These are phyloP conservation scores for Yamadazyma insecticola DNA, from an alignment of 805 yeast species.

Conservation along the genomic window DNA sequence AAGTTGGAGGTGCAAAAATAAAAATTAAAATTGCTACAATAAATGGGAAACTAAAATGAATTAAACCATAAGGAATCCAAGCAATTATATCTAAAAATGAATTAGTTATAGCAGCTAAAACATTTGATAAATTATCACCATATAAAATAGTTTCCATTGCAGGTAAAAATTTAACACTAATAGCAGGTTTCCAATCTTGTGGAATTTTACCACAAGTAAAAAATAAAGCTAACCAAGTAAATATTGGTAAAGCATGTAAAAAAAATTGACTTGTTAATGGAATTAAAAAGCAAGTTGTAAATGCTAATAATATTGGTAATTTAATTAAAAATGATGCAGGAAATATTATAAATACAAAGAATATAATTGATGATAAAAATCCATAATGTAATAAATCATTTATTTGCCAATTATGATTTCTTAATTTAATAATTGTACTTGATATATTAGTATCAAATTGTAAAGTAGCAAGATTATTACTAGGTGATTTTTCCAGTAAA, in stretches of 20 bases:
- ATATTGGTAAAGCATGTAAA: constrained; percentile 75
- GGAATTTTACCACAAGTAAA: constrained; percentile 76
- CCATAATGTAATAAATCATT: constrained; percentile 52
- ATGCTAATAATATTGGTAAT: constrained; percentile 37
- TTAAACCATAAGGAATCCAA: constrained; percentile 91
- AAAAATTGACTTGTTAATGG: constrained; percentile 85
- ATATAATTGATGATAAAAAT: constrained; percentile 46
- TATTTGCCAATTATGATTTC: constrained; percentile 36
- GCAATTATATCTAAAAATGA: constrained; percentile 75
- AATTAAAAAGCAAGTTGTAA: constrained; percentile 46
- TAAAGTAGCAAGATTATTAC: constrained; percentile 47
- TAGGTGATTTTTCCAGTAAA: constrained; percentile 49
- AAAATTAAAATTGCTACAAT: constrained; percentile 75
- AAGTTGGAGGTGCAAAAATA: constrained; percentile 87
- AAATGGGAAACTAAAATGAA: constrained; percentile 89
- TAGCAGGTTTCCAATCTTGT: constrained; percentile 75
- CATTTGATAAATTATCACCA: constrained; percentile 84
- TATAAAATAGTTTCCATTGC: constrained; percentile 88
- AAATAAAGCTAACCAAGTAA: constrained; percentile 81
- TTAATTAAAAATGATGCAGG: constrained; percentile 48
- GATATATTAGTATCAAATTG: constrained; percentile 45
- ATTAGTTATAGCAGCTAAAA: constrained; percentile 69
- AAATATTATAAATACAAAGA: constrained; percentile 54
- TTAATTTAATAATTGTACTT: constrained; percentile 36
- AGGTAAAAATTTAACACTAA: constrained; percentile 81